Evolutionary conservation across 2,329 filamentous ascomycete genomes (phyloP), one percentile per base, ranked within the genome.

Genomic region (Rhexocercosporidium sp.): DNA sequence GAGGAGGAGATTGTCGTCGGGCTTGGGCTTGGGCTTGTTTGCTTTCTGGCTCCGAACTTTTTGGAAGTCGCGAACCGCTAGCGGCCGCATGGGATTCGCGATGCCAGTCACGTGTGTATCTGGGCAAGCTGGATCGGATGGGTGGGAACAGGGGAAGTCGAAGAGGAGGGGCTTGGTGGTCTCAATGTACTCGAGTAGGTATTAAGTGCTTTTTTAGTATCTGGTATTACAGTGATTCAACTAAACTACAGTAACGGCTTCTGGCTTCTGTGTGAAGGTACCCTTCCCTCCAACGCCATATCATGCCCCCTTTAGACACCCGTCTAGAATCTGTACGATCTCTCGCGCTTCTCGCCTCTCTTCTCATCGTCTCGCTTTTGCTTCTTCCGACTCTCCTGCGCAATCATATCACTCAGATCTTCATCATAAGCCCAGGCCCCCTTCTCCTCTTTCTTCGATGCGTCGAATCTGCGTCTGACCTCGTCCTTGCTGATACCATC

Each of bases 371-470:
- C 94, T 71, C 92, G 88, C 86, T 94, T 96, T 78, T 94, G 86
- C 77, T 94, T 87, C 86, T 98, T 98, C 71, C 93, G 87, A 76
- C 90, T 93, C 82, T 98, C 96, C 75, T 93, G 90, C 14, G 93
- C 93, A 82, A 99, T 97, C 92, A 99, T 96, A 75, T 97, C 92
- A 75, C 90, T 95, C 65, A 99, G 81, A 77, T 97, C 95, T 73
- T 98, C 95, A 78, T 97, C 92, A 79, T 91, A 90, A 41, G 90
- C 89, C 27, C 86, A 78, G 20, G 86, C 66, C 82, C 84, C 76
- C 80, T 87, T 77, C 83, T 91, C 84, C 82, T 86, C 85, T 75
- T 88, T 85, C 75, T 86, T 85, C 77, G 88, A 83, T 39, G 84
- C 88, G 66, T 98, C 94, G 75, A 96, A 99, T 76, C 90, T 86